Base-by-base conservation (phyloP, 2,329 filamentous ascomycete genomes). In the Penicillium decumbens region DNA sequence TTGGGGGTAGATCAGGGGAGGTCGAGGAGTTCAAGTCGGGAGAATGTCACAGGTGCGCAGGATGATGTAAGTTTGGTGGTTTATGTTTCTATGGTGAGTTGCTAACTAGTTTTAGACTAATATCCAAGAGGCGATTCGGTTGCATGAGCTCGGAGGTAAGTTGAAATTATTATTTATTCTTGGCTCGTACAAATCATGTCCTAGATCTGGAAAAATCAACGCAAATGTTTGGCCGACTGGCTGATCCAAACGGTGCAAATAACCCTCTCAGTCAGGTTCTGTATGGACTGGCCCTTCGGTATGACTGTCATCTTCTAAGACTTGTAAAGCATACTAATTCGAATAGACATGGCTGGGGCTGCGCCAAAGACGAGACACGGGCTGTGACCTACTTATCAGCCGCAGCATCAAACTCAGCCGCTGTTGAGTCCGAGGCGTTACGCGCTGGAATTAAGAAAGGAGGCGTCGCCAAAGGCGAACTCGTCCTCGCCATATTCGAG, bases 401-500 rank as follows among this genome's bases (percentile, higher is more conserved):
- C 27, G 93, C 93, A 41, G 93, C 93, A 4, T 87, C 88, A 39
- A 96, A 95, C 72, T 89, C 90, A 23, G 93, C 92, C 23, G 80
- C 83, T 37, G 83, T 98, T 47, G 93, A 98, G 75, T 81, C 87
- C 45, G 77, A 90, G 62, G 93, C 93, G 27, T 81, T 97, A 20
- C 78, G 86, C 59, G 88, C 91, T 7, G 93, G 92, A 13, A 82
- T 95, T 71, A 93, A 89, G 72, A 95, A 93, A 72, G 93, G 93
- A 45, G 93, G 93, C 53, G 86, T 88, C 12, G 92, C 92, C 39
- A 98, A 97, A 74, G 93, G 93, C 51, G 93, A 98, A 77, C 80
- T 98, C 45, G 88, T 97, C 15, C 82, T 98, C 53, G 92, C 93
- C 53, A 97, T 98, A 57, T 97, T 93, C 65, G 93, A 98, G 76